Percentiles rank a stretch among this genome's conserved stretches.
Evolutionary conservation across 345 rosid genomes (phyloP).

Genomic region (Boechera stricta): DNA sequence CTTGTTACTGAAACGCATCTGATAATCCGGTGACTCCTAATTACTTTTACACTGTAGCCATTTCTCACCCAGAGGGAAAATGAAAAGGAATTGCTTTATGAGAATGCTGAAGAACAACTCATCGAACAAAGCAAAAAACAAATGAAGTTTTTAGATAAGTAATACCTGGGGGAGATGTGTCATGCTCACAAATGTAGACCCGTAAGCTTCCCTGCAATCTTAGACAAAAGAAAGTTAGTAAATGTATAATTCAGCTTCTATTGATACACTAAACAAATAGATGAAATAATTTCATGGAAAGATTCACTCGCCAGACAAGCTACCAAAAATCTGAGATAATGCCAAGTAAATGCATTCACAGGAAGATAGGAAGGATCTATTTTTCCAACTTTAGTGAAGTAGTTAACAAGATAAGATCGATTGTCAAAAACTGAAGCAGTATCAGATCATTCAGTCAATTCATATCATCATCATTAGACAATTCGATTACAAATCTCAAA

Average conservation of each 20-base stretch:
- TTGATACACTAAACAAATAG: not conserved
- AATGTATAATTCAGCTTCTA: conserved; percentile 10
- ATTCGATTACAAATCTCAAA: conserved; percentile 1
- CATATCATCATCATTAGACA: not conserved
- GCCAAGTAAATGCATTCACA: too few species aligned
- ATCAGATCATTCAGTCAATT: not conserved
- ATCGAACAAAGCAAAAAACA: not conserved
- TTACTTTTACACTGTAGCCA: not conserved
- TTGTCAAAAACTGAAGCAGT: not conserved
- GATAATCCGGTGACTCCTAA: not conserved
- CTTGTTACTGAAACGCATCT: not conserved
- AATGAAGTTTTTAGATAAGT: conserved; percentile 11
- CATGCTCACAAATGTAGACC: conserved; percentile 80
- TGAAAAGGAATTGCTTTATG: not conserved
- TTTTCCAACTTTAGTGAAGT: not conserved
- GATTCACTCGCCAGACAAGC: not conserved
- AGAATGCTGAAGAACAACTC: not conserved
- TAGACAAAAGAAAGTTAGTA: conserved; percentile 19
- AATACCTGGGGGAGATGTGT: conserved; percentile 76
- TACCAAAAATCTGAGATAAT: too few species aligned
- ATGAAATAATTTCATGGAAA: not conserved
- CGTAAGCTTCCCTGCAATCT: conserved; percentile 75
- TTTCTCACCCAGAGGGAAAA: conserved; percentile 3
- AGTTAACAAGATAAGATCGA: not conserved
- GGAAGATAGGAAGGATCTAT: too few species aligned